A percentile compares a stretch with the other conserved stretches of the same genome.
phyloP scores from a whole-genome alignment of 2,329 filamentous ascomycete species.

The Trichoderma semiorbis region DNA sequence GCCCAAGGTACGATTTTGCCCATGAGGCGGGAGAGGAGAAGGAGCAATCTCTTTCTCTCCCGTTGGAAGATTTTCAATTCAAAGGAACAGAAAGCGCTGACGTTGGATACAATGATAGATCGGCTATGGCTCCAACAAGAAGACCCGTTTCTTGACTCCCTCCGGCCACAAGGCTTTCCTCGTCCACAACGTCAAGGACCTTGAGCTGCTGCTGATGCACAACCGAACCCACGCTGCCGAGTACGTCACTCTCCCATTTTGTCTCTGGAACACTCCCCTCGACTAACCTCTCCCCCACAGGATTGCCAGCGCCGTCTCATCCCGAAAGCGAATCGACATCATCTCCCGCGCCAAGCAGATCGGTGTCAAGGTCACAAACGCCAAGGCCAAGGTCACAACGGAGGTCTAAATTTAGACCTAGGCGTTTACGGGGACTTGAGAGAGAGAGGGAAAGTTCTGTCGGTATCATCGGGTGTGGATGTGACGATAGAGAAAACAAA shows the following conservation, averaged over 20 bases:
- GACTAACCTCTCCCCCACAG: slow-evolving; percentile 45
- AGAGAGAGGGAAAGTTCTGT: not conserved
- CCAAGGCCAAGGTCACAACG: slow-evolving; percentile 97
- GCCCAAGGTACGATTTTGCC: slow-evolving; percentile 78
- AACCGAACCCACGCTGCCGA: slow-evolving; percentile 98
- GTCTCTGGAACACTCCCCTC: not conserved
- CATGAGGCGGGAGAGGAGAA: not conserved
- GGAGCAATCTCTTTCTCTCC: not conserved
- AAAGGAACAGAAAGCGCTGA: slow-evolving; percentile 16
- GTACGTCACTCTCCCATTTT: slow-evolving; percentile 55
- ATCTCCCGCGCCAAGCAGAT: slow-evolving; percentile 95
- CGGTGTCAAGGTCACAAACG: slow-evolving; percentile 99
- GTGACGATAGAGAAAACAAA: slow-evolving; percentile 11
- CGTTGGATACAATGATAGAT: slow-evolving; percentile 57
- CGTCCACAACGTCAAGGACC: slow-evolving; percentile 92
- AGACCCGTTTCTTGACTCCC: slow-evolving; percentile 98
- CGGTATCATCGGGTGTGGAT: slow-evolving; percentile 6
- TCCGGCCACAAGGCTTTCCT: slow-evolving; percentile 99
- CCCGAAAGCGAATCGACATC: slow-evolving; percentile 98
- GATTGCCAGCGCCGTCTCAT: slow-evolving; percentile 97
- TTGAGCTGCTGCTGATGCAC: slow-evolving; percentile 99
- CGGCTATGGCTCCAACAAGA: slow-evolving; percentile 98
- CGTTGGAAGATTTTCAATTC: not conserved
- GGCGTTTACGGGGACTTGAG: not conserved
- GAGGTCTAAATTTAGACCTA: slow-evolving; percentile 62